Conservation (phyloP, 208 protist species). For the Leishmania braziliensis region DNA sequence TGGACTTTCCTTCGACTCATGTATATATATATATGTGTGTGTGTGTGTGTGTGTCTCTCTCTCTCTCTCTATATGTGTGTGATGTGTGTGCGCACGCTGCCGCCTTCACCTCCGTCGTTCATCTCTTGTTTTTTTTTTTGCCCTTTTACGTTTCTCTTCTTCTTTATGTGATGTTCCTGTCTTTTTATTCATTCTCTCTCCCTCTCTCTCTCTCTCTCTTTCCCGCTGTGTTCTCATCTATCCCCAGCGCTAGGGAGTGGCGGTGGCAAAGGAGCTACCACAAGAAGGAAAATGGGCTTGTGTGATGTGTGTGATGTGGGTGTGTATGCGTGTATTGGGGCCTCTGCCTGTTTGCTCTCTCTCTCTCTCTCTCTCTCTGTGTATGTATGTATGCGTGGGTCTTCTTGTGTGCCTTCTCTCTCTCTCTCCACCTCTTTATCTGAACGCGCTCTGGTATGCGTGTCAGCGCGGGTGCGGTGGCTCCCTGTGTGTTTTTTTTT, state of each 20-base stretch:
- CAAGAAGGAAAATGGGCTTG: too few relatives aligned
- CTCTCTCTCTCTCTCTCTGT: background rate
- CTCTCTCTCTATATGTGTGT: too few relatives aligned
- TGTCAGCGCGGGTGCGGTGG: too few relatives aligned
- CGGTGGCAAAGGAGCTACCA: background rate
- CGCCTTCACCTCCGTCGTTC: too few relatives aligned
- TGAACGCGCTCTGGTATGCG: background rate
- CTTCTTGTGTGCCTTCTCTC: background rate
- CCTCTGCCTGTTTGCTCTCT: slow-evolving; percentile 8
- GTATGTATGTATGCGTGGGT: background rate
- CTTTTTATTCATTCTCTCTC: background rate
- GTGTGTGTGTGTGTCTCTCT: too few relatives aligned
- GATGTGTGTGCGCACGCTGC: too few relatives aligned
- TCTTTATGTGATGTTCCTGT: background rate
- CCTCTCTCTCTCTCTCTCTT: background rate
- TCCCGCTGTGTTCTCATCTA: too few relatives aligned
- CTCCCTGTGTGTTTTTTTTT: too few relatives aligned
- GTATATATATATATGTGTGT: too few relatives aligned
- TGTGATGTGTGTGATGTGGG: too few relatives aligned
- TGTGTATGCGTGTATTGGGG: too few relatives aligned
- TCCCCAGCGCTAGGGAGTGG: background rate
- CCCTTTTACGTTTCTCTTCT: background rate
- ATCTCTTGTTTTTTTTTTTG: background rate
- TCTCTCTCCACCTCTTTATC: background rate
- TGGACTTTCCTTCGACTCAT: too few relatives aligned